These are phyloP conservation scores for Suillus alpinus DNA, from an alignment of 768 basidiomycete genomes.

Conservation along the genomic window DNA sequence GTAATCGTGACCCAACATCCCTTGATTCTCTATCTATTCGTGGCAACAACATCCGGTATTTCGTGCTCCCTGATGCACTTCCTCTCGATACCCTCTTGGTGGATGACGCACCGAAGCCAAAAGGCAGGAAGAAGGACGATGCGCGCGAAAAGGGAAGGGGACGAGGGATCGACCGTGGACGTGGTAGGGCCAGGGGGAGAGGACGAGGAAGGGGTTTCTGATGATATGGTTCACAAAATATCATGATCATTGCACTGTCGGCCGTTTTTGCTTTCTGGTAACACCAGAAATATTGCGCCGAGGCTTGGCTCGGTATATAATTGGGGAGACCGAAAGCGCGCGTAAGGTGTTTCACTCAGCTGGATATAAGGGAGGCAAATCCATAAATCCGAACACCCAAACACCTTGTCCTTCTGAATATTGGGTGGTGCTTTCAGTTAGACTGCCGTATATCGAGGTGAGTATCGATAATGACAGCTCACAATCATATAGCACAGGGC, in stretches of 20 bases:
- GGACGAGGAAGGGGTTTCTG: conserved; percentile 45
- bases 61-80: conserved; percentile 94
- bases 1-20: conserved; percentile 82
- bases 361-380: too few species aligned
- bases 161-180: conserved; percentile 46
- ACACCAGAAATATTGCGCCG: too few species aligned
- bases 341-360: not conserved
- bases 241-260: not conserved
- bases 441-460: not conserved
- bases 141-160: conserved; percentile 62
- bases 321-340: not conserved
- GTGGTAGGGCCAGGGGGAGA: conserved; percentile 55
- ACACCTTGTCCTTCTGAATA: not conserved
- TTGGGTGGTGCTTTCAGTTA: not conserved
- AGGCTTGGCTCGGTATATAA: too few species aligned
- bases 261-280: not conserved
- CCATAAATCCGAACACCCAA: not conserved
- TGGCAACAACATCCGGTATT: conserved; percentile 96
- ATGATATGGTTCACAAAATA: not conserved
- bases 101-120: conserved; percentile 96
- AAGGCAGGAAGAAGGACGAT: conserved; percentile 87
- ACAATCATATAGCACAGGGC: not conserved
- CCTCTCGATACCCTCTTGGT: conserved; percentile 95
- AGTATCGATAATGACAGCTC: not conserved
- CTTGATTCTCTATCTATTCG: conserved; percentile 92